phyloP scores from a whole-genome alignment of 139 green algal genomes.

The Haematococcus lacustris region DNA sequence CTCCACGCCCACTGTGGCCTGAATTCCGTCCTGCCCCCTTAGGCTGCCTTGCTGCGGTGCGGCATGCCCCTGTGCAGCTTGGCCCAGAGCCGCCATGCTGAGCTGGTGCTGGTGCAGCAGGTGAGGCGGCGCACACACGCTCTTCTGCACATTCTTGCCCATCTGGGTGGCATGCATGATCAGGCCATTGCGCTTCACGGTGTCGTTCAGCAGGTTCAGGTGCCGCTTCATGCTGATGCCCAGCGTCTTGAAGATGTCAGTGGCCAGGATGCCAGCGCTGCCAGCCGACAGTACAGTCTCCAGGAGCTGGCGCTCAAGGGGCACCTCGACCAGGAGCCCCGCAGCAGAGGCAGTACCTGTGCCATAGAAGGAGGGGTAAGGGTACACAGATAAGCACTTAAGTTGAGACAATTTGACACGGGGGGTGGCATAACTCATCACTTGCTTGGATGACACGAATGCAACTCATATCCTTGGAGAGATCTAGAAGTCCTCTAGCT shows the following conservation, averaged over 20 bases:
- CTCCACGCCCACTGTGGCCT: not conserved
- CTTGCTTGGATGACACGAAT: too few relatives aligned
- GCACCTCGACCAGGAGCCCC: conserved; percentile 18
- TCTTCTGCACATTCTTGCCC: conserved; percentile 27
- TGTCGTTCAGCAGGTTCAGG: conserved; percentile 14
- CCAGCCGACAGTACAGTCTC: conserved; percentile 18
- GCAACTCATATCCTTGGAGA: too few relatives aligned
- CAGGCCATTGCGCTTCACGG: conserved; percentile 17
- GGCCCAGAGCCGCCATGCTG: not conserved
- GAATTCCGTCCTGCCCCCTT: not conserved
- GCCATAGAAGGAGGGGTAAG: too few relatives aligned
- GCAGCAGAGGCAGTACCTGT: too few relatives aligned
- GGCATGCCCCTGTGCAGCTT: not conserved
- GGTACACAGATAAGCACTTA: too few relatives aligned
- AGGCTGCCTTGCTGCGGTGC: not conserved
- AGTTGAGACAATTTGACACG: too few relatives aligned
- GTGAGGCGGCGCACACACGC: conserved; percentile 23
- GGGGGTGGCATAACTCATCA: too few relatives aligned
- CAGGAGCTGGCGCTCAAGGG: conserved; percentile 25
- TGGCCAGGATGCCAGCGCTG: conserved; percentile 10
- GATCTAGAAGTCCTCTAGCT: too few relatives aligned
- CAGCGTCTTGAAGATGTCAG: conserved; percentile 14
- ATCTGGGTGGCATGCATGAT: not conserved
- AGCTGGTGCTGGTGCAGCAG: conserved; percentile 17
- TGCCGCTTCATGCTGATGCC: conserved; percentile 11